Evolutionary conservation across 176 grass and related monocot species (phyloP).

Genomic region (Rhipidocladum racemiflorum): DNA sequence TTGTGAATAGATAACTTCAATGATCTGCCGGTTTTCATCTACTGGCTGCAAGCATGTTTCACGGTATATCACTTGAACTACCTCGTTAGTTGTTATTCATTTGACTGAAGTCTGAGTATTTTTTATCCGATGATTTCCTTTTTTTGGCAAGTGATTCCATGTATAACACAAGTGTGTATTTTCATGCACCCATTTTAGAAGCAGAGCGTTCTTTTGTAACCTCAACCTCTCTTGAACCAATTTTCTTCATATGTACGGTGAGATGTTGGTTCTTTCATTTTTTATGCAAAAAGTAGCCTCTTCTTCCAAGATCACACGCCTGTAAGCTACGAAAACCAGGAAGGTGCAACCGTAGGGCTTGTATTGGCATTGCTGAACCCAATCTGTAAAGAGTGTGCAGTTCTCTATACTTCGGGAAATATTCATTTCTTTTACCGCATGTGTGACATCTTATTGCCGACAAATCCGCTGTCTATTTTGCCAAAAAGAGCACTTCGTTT

Average conservation of each 20-base stretch:
- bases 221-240: conserved; percentile 12
- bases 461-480: not conserved
- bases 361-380: conserved; percentile 8
- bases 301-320: not conserved
- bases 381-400: not conserved
- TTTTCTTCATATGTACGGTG: conserved; percentile 19
- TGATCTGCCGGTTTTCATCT: not conserved
- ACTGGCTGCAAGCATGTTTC: not conserved
- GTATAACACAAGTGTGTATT: conserved; percentile 22
- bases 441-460: not conserved
- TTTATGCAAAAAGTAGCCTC: conserved; percentile 20
- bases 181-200: not conserved
- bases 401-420: not conserved
- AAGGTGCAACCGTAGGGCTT: not conserved
- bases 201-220: conserved; percentile 26
- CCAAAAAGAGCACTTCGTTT: not conserved
- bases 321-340: conserved; percentile 34
- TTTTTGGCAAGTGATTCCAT: conserved; percentile 36
- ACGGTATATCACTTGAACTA: conserved; percentile 24
- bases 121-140: not conserved
- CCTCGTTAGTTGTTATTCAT: not conserved
- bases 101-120: not conserved
- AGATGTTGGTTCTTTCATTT: conserved; percentile 29
- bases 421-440: not conserved
- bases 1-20: not conserved